Percentiles rank a stretch among this genome's conserved stretches.
Conservation (phyloP, 148 eudicot genomes). For the Drosera capensis region DNA sequence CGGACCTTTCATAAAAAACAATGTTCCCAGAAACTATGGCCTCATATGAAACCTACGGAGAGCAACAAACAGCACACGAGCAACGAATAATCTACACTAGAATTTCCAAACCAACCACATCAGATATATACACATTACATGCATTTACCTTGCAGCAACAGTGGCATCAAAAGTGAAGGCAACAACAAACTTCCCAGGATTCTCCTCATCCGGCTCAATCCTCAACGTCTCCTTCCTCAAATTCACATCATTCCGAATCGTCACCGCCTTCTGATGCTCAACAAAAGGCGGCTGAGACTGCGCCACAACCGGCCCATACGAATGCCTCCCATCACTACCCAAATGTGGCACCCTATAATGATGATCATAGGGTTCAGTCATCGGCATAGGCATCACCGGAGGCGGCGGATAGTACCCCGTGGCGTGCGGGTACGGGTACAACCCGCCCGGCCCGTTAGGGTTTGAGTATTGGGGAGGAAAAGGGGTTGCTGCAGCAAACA, state of each 20-base stretch:
- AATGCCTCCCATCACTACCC: slow-evolving; percentile 32
- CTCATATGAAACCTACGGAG: too few relatives aligned
- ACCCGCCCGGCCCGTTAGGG: slow-evolving; percentile 32
- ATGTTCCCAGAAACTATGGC: too few relatives aligned
- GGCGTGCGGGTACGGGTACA: slow-evolving; percentile 40
- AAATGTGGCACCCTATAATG: slow-evolving; percentile 43
- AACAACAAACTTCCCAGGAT: slow-evolving; percentile 72
- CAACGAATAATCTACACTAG: not conserved
- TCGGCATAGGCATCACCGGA: slow-evolving; percentile 35
- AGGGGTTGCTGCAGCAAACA: slow-evolving; percentile 69
- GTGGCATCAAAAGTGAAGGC: slow-evolving; percentile 83
- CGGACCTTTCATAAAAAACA: too few relatives aligned
- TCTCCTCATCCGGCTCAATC: slow-evolving; percentile 58
- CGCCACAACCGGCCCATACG: slow-evolving; percentile 41
- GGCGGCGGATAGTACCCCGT: slow-evolving; percentile 48
- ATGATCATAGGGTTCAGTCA: slow-evolving; percentile 71
- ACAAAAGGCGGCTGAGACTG: slow-evolving; percentile 45
- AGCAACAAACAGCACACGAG: not conserved
- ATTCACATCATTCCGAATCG: slow-evolving; percentile 79
- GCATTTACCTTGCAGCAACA: slow-evolving; percentile 59
- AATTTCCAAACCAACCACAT: not conserved
- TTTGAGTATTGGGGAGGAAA: slow-evolving; percentile 49
- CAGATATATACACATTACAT: not conserved
- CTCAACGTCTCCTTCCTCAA: slow-evolving; percentile 78
- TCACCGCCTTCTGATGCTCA: slow-evolving; percentile 91